A percentile compares a stretch with the other conserved stretches of the same genome.
Conservation (phyloP, 2,329 filamentous ascomycete species). For the Aspergillus bombycis region DNA sequence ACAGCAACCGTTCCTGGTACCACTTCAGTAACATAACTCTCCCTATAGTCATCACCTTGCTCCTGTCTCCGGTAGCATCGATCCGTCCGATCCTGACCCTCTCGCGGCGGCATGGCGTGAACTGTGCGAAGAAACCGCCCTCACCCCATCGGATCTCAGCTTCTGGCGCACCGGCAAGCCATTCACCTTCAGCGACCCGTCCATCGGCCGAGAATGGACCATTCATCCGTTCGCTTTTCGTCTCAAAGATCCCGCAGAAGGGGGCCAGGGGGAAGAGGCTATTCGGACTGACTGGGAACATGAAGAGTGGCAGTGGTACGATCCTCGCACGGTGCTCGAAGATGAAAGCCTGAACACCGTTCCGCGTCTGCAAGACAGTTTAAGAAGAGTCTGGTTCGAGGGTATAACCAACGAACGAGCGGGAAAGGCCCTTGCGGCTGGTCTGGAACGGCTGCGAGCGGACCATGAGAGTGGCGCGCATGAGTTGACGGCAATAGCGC, state of each 20-base stretch:
- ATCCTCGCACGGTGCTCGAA: slow-evolving; percentile 55
- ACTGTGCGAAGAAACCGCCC: slow-evolving; percentile 63
- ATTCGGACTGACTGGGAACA: slow-evolving; percentile 67
- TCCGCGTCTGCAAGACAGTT: slow-evolving; percentile 60
- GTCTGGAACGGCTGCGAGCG: slow-evolving; percentile 54
- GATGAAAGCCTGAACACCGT: slow-evolving; percentile 56
- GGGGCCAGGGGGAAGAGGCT: slow-evolving; percentile 32
- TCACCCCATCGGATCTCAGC: slow-evolving; percentile 52
- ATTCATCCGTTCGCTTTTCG: slow-evolving; percentile 64
- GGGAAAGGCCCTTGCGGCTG: slow-evolving; percentile 49
- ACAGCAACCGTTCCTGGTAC: not conserved
- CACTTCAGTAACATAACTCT: not conserved
- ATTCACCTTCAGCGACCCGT: slow-evolving; percentile 59
- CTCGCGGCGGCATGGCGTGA: slow-evolving; percentile 65
- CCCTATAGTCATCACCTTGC: slow-evolving; percentile 55
- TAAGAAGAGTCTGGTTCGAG: slow-evolving; percentile 64
- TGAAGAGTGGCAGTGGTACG: slow-evolving; percentile 60
- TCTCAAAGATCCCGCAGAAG: slow-evolving; percentile 44
- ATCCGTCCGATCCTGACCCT: slow-evolving; percentile 55
- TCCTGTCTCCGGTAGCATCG: slow-evolving; percentile 65
- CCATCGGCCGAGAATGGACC: slow-evolving; percentile 61
- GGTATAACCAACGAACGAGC: slow-evolving; percentile 53
- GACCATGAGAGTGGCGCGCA: slow-evolving; percentile 64
- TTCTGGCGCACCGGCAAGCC: slow-evolving; percentile 62
- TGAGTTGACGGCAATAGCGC: slow-evolving; percentile 59